phyloP scores from a whole-genome alignment of 1,139 yeast genomes.

The Saccharomycopsis phalli region DNA sequence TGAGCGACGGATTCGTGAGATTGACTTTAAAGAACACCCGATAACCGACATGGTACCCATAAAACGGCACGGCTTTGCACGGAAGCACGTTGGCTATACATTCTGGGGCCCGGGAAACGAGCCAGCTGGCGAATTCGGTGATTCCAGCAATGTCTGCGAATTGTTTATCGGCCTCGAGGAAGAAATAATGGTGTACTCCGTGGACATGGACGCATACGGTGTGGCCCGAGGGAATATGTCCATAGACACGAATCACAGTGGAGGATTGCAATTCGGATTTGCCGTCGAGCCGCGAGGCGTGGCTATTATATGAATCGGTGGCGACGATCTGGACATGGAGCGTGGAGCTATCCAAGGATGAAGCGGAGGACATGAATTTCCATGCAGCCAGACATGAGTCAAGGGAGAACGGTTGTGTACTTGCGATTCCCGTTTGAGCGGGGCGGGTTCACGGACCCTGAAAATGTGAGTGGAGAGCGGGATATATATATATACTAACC shows the following conservation, averaged over 20 bases:
- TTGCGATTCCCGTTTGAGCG: constrained; percentile 18
- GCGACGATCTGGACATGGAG: constrained; percentile 43
- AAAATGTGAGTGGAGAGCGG: constrained; percentile 1
- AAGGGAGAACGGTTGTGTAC: constrained; percentile 16
- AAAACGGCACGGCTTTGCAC: constrained; percentile 73
- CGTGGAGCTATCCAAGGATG: constrained; percentile 26
- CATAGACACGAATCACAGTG: constrained; percentile 74
- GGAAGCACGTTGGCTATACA: constrained; percentile 55
- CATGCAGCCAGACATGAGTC: no score
- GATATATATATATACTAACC: background rate
- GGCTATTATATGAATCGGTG: constrained; percentile 55
- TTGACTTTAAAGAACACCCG: constrained; percentile 57
- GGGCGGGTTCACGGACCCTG: constrained; percentile 18
- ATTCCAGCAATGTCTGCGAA: constrained; percentile 27
- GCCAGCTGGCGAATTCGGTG: no score
- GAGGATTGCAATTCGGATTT: constrained; percentile 37
- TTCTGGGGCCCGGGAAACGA: no score
- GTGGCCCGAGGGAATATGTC: constrained; percentile 49
- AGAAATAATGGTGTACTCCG: constrained; percentile 77
- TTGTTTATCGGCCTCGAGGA: constrained; percentile 39
- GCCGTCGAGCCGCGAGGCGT: constrained; percentile 39
- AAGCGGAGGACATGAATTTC: background rate
- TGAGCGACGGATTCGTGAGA: constrained; percentile 54
- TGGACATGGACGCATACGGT: constrained; percentile 65
- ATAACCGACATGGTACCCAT: constrained; percentile 71